A percentile compares a stretch with the other conserved stretches of the same genome.
These are phyloP conservation scores for Saprolegnia parasitica DNA, from an alignment of 352 stramenopile genomes.

Conservation along the genomic window DNA sequence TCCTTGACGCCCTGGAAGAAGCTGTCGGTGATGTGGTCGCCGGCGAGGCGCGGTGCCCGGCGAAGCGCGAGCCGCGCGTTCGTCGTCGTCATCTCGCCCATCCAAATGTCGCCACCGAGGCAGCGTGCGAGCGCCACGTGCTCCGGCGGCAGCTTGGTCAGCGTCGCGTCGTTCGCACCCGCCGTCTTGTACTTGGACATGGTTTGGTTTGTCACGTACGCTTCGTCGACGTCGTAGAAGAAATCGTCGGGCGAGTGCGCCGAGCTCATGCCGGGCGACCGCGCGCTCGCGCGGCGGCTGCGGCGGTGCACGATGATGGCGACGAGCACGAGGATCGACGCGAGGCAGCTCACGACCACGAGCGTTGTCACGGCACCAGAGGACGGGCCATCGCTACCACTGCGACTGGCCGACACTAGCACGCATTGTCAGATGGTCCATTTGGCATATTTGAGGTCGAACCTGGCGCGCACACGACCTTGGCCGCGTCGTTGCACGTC, in stretches of 20 bases:
- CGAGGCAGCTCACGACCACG: slow-evolving; percentile 18
- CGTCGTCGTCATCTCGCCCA: slow-evolving; percentile 17
- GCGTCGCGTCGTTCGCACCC: slow-evolving; percentile 16
- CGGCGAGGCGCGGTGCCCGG: slow-evolving; percentile 16
- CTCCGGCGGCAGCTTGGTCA: slow-evolving; percentile 18
- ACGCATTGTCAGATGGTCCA: neutral
- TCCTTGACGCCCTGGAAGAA: slow-evolving; percentile 27
- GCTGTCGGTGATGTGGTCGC: slow-evolving; percentile 27
- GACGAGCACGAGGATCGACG: slow-evolving; percentile 13
- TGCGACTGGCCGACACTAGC: neutral
- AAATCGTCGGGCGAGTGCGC: slow-evolving; percentile 23
- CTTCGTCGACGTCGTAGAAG: slow-evolving; percentile 26
- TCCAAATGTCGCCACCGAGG: slow-evolving; percentile 25
- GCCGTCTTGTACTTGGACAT: slow-evolving; percentile 28
- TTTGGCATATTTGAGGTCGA: neutral
- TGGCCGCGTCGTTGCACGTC: neutral
- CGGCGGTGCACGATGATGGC: slow-evolving; percentile 21
- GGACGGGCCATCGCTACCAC: neutral
- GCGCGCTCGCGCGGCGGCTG: slow-evolving; percentile 3
- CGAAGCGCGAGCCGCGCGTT: slow-evolving; percentile 14
- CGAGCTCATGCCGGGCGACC: slow-evolving; percentile 17
- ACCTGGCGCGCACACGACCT: neutral
- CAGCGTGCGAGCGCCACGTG: slow-evolving; percentile 9
- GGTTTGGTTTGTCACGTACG: slow-evolving; percentile 23
- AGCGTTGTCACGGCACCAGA: slow-evolving; percentile 16